These are phyloP conservation scores for Metschnikowia borealis DNA, from an alignment of 805 yeast species.

Conservation along the genomic window DNA sequence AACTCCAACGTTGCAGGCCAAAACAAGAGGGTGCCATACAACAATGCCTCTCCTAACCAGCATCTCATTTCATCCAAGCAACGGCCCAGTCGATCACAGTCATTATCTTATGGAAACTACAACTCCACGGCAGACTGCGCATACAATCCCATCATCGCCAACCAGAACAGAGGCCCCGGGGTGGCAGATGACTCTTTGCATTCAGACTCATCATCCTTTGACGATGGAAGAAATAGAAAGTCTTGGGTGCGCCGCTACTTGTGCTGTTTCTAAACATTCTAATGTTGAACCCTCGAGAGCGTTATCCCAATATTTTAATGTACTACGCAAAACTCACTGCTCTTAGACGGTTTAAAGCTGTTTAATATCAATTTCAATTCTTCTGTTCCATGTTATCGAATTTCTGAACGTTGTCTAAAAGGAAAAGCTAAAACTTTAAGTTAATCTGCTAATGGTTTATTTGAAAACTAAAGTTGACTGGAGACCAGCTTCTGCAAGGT, in stretches of 20 bases:
- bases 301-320: neutral
- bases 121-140: slow-evolving; percentile 13
- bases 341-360: neutral
- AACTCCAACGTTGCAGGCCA: slow-evolving; percentile 6
- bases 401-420: neutral
- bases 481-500: neutral
- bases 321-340: neutral
- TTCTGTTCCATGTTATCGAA: neutral
- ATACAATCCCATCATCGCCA: slow-evolving; percentile 7
- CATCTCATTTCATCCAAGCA: slow-evolving; percentile 13
- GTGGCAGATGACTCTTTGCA: slow-evolving; percentile 36
- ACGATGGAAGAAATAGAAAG: slow-evolving; percentile 13
- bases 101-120: slow-evolving; percentile 16
- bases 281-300: neutral
- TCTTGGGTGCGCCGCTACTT: slow-evolving; percentile 16
- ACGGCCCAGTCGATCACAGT: slow-evolving; percentile 16
- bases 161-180: slow-evolving; percentile 30
- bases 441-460: neutral
- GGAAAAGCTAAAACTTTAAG: neutral
- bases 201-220: slow-evolving; percentile 35
- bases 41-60: slow-evolving; percentile 9
- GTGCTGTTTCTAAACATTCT: slow-evolving; percentile 13
- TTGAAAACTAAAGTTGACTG: neutral
- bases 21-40: slow-evolving; percentile 10
- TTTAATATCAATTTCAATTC: neutral